Percentiles rank a stretch among this genome's conserved stretches.
These are phyloP conservation scores for Linnemannia exigua DNA, from an alignment of 192 early-diverging fungal species.

Conservation along the genomic window DNA sequence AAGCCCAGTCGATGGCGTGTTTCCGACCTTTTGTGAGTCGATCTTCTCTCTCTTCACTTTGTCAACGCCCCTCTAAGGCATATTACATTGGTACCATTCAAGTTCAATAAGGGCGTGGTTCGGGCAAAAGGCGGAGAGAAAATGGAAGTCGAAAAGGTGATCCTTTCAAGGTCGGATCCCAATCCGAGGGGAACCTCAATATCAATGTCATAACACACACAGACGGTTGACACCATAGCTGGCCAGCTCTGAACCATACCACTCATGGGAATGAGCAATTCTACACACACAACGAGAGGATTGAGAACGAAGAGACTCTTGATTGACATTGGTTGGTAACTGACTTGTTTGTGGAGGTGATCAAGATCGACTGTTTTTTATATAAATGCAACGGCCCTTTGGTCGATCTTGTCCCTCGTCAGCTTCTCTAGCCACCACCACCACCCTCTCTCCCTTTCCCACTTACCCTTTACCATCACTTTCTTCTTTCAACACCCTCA, in stretches of 20 bases:
- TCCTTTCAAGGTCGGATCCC: not conserved
- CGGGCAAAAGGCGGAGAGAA: not conserved
- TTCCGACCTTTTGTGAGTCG: slow-evolving; percentile 2
- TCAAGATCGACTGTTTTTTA: not conserved
- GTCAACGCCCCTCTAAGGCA: not conserved
- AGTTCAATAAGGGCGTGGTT: not conserved
- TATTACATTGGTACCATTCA: not conserved
- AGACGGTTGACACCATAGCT: not conserved
- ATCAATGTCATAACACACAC: not conserved
- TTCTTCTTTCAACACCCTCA: not conserved
- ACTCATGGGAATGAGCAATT: not conserved
- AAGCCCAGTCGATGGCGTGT: not conserved
- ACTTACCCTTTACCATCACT: not conserved
- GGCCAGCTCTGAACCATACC: not conserved
- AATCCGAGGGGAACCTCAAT: not conserved
- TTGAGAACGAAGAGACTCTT: not conserved
- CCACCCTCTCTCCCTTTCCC: not conserved
- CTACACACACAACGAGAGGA: not conserved
- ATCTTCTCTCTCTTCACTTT: not conserved
- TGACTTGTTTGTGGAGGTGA: not conserved
- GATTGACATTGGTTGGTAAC: not conserved
- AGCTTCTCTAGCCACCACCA: not conserved
- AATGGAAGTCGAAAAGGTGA: too few species aligned
- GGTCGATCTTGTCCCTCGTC: not conserved
- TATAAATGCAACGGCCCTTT: not conserved